phyloP scores from a whole-genome alignment of 345 rosid species.

The Kernera saxatilis region DNA sequence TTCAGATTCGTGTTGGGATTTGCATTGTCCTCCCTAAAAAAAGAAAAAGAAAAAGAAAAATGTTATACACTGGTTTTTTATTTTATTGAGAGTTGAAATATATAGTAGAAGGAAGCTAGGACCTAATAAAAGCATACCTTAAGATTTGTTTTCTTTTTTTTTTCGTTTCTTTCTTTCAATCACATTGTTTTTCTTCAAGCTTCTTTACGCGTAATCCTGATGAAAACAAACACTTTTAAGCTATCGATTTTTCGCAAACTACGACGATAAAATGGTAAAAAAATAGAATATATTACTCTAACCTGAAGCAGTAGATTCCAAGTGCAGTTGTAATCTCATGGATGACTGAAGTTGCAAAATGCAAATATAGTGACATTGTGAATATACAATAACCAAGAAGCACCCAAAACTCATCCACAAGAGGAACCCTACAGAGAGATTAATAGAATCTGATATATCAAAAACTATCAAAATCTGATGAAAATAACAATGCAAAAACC shows the following conservation, averaged over 20 bases:
- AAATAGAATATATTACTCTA: background rate
- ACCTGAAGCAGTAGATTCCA: conserved; percentile 99
- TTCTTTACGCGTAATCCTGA: conserved; percentile 89
- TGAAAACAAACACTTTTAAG: background rate
- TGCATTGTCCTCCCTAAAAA: conserved; percentile 19
- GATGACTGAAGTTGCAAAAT: conserved; percentile 89
- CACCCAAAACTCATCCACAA: conserved; percentile 92
- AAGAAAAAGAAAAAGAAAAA: too few species aligned
- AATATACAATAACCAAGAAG: conserved; percentile 85
- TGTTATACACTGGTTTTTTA: too few species aligned
- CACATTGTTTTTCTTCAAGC: conserved; percentile 42
- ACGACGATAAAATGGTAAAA: background rate
- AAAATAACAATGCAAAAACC: background rate
- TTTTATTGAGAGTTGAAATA: too few species aligned
- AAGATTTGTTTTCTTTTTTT: background rate
- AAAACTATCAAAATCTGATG: background rate
- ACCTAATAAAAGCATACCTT: background rate
- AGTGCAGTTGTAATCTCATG: conserved; percentile 90
- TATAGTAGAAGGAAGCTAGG: background rate
- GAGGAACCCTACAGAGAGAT: conserved; percentile 59
- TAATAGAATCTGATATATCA: background rate
- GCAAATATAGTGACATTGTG: conserved; percentile 75
- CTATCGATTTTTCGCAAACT: background rate
- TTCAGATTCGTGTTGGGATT: conserved; percentile 23
- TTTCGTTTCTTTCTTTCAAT: background rate